Evolutionary conservation across 495 filamentous ascomycete genomes (phyloP), one percentile per base, ranked within the genome.

Genomic region (Ascobolus immersus): DNA sequence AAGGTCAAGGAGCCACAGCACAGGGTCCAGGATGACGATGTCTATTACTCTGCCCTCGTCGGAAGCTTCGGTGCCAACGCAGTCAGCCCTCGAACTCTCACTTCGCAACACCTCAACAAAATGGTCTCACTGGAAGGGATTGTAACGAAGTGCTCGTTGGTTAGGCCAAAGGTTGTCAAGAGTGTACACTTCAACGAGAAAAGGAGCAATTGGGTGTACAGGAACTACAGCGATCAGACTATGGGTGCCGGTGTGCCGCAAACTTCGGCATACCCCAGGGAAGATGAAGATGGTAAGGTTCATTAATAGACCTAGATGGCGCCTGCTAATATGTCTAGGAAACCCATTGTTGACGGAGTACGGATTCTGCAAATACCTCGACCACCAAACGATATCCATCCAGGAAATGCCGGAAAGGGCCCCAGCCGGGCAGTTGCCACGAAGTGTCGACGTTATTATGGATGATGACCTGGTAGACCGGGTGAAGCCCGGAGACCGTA

Each of bases 401-500:
- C 86, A 99, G 60, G 86, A 99, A 62, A 99, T 99, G 86, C 86
- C 86, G 10, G 86, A 99, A 51, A 64, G 86, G 45, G 86, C 86
- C 17, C 86, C 86, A 18, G 84, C 86, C 34, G 86, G 86, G 29
- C 86, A 94, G 59, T 65, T 99, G 43, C 86, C 86, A 38, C 70
- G 86, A 36, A 80, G 82, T 29, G 86, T 94, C n/a, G 86, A 99
- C 55, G 82, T 99, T 13, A 79, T 99, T 37, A 55, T 94, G 41
- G 86, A 99, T 42, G 86, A 99, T 51, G 86, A 99, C 48, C 59
- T 99, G 17, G 86, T 99, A 20, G 86, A 99, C 50, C 71, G 66
- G 37, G 75, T 78, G 37, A 99, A 99, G 53, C 86, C 86, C 19
- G 86, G 86, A 19, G 86, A 99, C 56, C 65, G 86, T 44, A 78